Conservation (phyloP, 345 rosid genomes). For the Capsella bursapastoris region DNA sequence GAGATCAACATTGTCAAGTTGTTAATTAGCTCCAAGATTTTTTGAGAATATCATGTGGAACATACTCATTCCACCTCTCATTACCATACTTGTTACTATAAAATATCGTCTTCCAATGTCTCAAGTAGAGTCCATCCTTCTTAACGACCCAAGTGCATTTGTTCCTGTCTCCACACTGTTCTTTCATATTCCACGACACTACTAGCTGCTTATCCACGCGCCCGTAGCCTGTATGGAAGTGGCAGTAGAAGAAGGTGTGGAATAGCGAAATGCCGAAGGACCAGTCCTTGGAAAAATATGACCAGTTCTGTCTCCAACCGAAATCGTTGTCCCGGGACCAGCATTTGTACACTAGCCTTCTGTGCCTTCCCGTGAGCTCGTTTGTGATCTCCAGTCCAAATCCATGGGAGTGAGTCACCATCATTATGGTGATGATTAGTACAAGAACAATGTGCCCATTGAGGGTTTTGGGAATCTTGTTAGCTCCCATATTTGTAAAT, state of each 20-base stretch:
- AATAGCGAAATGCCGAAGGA: slow-evolving; percentile 36
- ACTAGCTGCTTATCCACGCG: slow-evolving; percentile 35
- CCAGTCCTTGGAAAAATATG: slow-evolving; percentile 35
- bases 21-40: slow-evolving; percentile 38
- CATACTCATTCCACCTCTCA: slow-evolving; percentile 43
- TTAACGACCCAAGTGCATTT: slow-evolving; percentile 46
- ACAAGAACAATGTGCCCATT: slow-evolving; percentile 27
- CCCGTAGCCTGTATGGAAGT: slow-evolving; percentile 43
- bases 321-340: slow-evolving; percentile 45
- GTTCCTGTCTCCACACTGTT: slow-evolving; percentile 34
- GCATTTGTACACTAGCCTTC: slow-evolving; percentile 43
- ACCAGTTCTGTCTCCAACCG: slow-evolving; percentile 46
- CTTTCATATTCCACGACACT: slow-evolving; percentile 32
- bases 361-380: slow-evolving; percentile 40
- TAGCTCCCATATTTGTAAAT: slow-evolving; percentile 31
- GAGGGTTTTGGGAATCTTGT: slow-evolving; percentile 24
- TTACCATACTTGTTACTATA: slow-evolving; percentile 45
- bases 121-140: slow-evolving; percentile 43
- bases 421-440: slow-evolving; percentile 33
- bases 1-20: slow-evolving; percentile 12
- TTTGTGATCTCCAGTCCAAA: slow-evolving; percentile 38
- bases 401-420: slow-evolving; percentile 47
- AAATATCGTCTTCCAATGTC: slow-evolving; percentile 42
- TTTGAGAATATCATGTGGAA: slow-evolving; percentile 35
- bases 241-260: slow-evolving; percentile 36